These are phyloP conservation scores for Pseudogymnoascus sp. DNA, from an alignment of 2,329 filamentous ascomycete genomes.

Conservation along the genomic window DNA sequence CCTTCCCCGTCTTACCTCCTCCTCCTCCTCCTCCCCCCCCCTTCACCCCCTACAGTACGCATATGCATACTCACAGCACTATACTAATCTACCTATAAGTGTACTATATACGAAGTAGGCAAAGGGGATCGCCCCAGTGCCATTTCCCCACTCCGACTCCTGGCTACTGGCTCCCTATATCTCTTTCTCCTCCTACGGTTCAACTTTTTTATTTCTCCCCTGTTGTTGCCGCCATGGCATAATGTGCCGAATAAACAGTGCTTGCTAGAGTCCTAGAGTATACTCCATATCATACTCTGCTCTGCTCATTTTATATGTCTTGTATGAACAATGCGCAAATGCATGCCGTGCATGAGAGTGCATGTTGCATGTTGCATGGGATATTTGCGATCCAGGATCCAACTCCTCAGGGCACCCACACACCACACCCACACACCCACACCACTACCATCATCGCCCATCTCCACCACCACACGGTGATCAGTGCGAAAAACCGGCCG, in stretches of 20 bases:
- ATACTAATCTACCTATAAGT: neutral
- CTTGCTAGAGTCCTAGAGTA: neutral
- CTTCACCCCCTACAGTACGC: neutral
- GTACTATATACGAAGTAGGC: conserved; percentile 1
- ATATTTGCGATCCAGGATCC: neutral
- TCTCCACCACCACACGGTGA: conserved; percentile 2
- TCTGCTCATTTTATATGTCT: neutral
- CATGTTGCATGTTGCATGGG: neutral
- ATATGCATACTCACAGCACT: too few relatives aligned
- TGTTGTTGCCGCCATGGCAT: neutral
- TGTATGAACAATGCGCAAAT: neutral
- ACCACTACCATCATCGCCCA: neutral
- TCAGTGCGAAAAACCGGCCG: conserved; percentile 2
- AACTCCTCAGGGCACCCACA: neutral
- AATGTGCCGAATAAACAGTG: neutral
- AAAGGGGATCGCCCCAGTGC: neutral
- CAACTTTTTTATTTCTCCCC: neutral
- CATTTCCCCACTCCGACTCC: neutral
- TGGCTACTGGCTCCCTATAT: neutral
- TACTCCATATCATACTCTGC: neutral
- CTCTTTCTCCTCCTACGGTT: neutral
- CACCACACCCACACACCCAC: neutral
- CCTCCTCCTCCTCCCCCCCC: too few relatives aligned
- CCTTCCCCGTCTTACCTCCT: neutral
- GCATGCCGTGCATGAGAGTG: neutral